A percentile compares a stretch with the other conserved stretches of the same genome.
Evolutionary conservation across 106 monocot species (phyloP).

Genomic region (Xerophyta viscosa): DNA sequence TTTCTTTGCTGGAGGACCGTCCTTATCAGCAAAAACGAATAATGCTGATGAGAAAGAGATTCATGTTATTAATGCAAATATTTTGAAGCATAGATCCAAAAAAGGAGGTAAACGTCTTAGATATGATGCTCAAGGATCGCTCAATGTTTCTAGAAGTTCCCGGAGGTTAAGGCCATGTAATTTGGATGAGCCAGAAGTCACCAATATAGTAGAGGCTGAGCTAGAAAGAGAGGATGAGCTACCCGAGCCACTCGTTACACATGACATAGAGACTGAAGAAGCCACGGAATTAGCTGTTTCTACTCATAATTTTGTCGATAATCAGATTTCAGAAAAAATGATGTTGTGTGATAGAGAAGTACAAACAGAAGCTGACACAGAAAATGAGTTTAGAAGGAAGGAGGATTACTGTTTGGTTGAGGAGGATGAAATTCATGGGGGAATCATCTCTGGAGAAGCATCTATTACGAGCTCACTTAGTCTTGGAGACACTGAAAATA

Average conservation of each 20-base stretch:
- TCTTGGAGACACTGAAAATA: constrained; percentile 30
- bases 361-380: constrained; percentile 13
- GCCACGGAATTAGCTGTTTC: background rate
- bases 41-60: constrained; percentile 2
- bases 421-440: constrained; percentile 8
- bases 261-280: background rate
- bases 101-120: constrained; percentile 10
- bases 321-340: constrained; percentile 6
- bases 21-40: constrained; percentile 5
- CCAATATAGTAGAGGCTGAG: background rate
- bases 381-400: constrained; percentile 3
- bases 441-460: constrained; percentile 9
- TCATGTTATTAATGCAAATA: constrained; percentile 15
- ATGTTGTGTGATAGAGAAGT: constrained; percentile 6
- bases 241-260: background rate
- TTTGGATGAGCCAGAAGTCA: background rate
- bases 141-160: constrained; percentile 6
- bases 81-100: constrained; percentile 29
- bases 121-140: background rate
- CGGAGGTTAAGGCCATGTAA: constrained; percentile 4
- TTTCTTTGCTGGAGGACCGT: constrained; percentile 3
- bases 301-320: background rate
- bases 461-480: constrained; percentile 41
- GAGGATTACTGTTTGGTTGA: constrained; percentile 1
- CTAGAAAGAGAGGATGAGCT: background rate